Evolutionary conservation across 306 rosid species (phyloP).

Genomic region (Glycine soja): DNA sequence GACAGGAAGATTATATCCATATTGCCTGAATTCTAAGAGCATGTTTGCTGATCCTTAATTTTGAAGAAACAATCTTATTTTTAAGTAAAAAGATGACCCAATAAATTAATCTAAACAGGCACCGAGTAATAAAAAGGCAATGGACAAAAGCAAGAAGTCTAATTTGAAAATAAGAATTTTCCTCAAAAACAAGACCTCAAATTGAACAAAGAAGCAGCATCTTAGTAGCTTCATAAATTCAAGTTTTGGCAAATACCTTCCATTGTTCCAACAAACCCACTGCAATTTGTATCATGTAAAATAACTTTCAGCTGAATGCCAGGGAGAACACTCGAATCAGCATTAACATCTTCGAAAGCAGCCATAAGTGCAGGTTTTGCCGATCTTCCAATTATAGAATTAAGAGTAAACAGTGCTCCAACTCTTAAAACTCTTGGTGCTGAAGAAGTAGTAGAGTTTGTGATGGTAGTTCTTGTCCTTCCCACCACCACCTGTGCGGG

Average conservation of each 20-base stretch:
- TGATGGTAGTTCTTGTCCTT: conserved; percentile 45
- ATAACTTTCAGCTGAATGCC: conserved; percentile 51
- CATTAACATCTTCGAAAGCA: conserved; percentile 72
- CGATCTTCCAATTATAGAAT: conserved; percentile 80
- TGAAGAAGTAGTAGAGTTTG: conserved; percentile 54
- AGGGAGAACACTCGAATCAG: conserved; percentile 63
- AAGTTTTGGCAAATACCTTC: conserved; percentile 66
- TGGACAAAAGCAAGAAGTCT: background rate
- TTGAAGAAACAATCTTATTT: background rate
- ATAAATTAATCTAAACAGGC: conserved; percentile 9
- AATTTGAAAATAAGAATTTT: conserved; percentile 20
- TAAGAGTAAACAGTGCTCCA: conserved; percentile 73
- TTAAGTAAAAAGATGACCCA: background rate
- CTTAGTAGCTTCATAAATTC: conserved; percentile 17
- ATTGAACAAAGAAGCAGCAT: conserved; percentile 27
- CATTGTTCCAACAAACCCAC: conserved; percentile 77
- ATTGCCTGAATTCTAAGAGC: conserved; percentile 9
- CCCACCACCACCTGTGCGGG: conserved; percentile 57
- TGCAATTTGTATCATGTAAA: conserved; percentile 77
- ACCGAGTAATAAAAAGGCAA: conserved; percentile 15
- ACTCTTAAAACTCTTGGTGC: conserved; percentile 61
- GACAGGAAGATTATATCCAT: background rate
- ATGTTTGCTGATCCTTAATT: background rate
- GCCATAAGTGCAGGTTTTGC: conserved; percentile 65
- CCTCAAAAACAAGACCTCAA: conserved; percentile 27